These are phyloP conservation scores for Fragaria iinumae DNA, from an alignment of 306 rosid genomes.

Conservation along the genomic window DNA sequence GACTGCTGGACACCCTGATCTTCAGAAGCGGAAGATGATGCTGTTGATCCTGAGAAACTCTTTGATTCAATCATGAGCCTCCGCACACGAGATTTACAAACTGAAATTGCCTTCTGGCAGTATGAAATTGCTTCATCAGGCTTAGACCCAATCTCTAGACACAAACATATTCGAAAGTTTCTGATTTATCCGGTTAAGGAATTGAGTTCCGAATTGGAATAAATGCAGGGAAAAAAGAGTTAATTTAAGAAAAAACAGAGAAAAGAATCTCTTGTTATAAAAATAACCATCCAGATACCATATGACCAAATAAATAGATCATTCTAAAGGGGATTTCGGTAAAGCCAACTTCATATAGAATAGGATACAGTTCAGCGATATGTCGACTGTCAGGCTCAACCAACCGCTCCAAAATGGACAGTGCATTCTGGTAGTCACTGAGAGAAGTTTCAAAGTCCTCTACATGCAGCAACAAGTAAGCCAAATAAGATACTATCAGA, in stretches of 20 bases:
- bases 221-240: background rate
- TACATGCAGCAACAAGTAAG: slow-evolving; percentile 38
- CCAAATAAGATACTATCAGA: slow-evolving; percentile 7
- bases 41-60: slow-evolving; percentile 39
- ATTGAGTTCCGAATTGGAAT: background rate
- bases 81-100: slow-evolving; percentile 64
- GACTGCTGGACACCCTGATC: slow-evolving; percentile 35
- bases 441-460: slow-evolving; percentile 97
- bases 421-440: slow-evolving; percentile 80
- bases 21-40: slow-evolving; percentile 42
- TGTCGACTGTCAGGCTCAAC: slow-evolving; percentile 84
- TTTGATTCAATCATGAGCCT: slow-evolving; percentile 66
- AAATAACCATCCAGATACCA: background rate
- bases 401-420: slow-evolving; percentile 69
- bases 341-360: slow-evolving; percentile 10
- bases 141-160: slow-evolving; percentile 73
- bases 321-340: background rate
- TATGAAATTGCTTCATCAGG: slow-evolving; percentile 77
- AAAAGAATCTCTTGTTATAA: background rate
- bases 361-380: slow-evolving; percentile 94
- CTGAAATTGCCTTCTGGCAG: slow-evolving; percentile 76
- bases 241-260: background rate
- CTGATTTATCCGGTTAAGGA: slow-evolving; percentile 61
- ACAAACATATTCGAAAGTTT: slow-evolving; percentile 85
- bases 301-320: background rate